phyloP scores from a whole-genome alignment of 1,139 yeast species.

The Geotrichum restrictum region DNA sequence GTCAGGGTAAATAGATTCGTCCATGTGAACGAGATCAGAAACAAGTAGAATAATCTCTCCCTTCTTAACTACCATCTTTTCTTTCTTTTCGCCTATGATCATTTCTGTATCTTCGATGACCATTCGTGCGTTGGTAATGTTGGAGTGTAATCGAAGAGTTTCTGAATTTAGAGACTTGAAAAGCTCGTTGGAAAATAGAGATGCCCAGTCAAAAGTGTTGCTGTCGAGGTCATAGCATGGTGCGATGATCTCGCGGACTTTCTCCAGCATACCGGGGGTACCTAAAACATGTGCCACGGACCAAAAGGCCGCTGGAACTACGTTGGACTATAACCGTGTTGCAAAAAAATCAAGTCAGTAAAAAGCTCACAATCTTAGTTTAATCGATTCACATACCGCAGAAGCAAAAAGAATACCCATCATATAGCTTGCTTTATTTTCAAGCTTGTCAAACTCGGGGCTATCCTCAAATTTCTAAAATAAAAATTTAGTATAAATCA shows the following conservation, averaged over 20 bases:
- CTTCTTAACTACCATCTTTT: conserved; percentile 12
- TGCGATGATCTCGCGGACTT: conserved; percentile 19
- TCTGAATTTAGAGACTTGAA: conserved; percentile 22
- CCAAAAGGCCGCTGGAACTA: conserved; percentile 25
- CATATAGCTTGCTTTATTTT: conserved; percentile 15
- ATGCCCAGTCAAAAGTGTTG: conserved; percentile 23
- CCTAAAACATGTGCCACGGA: conserved; percentile 19
- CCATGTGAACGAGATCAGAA: conserved; percentile 18
- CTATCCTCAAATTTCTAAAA: conserved; percentile 3
- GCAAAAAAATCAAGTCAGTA: too few species aligned
- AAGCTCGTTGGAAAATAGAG: conserved; percentile 15
- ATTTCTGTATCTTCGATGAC: conserved; percentile 17
- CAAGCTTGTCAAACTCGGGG: neutral
- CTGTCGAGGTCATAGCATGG: conserved; percentile 17
- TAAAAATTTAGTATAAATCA: too few species aligned
- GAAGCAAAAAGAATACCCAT: conserved; percentile 21
- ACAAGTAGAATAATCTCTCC: conserved; percentile 13
- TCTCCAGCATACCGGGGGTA: conserved; percentile 14
- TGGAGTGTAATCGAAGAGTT: conserved; percentile 22
- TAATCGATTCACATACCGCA: conserved; percentile 7
- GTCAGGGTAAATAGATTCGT: conserved; percentile 17
- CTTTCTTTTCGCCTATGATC: conserved; percentile 5
- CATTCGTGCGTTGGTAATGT: conserved; percentile 15
- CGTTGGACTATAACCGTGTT: conserved; percentile 14
- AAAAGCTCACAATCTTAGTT: too few species aligned